A percentile compares a stretch with the other conserved stretches of the same genome.
Conservation (phyloP, 1,139 yeast genomes). For the Kurtzmaniella natalensis region DNA sequence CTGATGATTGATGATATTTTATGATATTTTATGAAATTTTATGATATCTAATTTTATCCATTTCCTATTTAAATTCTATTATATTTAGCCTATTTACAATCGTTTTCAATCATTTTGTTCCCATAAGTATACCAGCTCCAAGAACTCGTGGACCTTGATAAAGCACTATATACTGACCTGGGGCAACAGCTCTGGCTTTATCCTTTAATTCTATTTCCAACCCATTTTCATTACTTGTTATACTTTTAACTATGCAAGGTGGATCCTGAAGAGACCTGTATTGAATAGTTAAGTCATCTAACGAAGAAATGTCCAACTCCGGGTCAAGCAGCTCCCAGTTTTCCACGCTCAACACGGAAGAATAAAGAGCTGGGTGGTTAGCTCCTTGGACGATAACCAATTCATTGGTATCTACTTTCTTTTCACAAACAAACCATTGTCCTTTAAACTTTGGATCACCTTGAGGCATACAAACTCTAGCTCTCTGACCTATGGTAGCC, state of each 20-base stretch:
- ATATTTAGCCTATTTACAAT: background rate
- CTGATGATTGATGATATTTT: too few relatives aligned
- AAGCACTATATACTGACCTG: conserved; percentile 81
- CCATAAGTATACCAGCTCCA: conserved; percentile 61
- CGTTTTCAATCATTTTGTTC: conserved; percentile 10
- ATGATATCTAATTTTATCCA: background rate
- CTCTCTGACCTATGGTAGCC: conserved; percentile 87
- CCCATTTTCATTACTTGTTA: conserved; percentile 10
- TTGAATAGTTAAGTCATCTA: conserved; percentile 43
- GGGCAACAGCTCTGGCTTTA: conserved; percentile 72
- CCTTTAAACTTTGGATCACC: conserved; percentile 74
- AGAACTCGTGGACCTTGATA: conserved; percentile 64
- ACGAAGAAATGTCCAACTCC: conserved; percentile 11
- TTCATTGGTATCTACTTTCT: conserved; percentile 59
- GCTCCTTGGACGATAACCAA: conserved; percentile 74
- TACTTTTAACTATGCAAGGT: conserved; percentile 19
- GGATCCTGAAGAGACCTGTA: conserved; percentile 70
- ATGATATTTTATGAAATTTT: too few relatives aligned
- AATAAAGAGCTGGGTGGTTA: conserved; percentile 57
- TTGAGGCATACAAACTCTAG: conserved; percentile 81
- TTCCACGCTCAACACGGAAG: conserved; percentile 35
- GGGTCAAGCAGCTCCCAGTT: conserved; percentile 50
- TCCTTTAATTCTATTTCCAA: conserved; percentile 33
- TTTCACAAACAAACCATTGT: conserved; percentile 81
- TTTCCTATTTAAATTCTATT: conserved; percentile 5